phyloP scores from a whole-genome alignment of 73 alveolate species.

The Tetrahymena borealis region DNA sequence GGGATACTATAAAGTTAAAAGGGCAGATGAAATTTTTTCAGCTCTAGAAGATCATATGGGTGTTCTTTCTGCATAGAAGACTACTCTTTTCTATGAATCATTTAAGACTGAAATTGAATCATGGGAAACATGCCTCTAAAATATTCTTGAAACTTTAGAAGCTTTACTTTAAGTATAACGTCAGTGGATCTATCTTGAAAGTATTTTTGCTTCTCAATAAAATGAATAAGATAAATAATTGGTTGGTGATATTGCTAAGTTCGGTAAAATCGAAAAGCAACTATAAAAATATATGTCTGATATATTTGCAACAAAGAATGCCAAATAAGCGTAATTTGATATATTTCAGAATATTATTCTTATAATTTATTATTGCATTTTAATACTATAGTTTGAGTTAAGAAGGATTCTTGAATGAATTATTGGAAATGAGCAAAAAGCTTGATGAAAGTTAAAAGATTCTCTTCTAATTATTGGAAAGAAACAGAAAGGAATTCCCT shows the following conservation, averaged over 20 bases:
- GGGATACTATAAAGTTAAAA: slow-evolving; percentile 53
- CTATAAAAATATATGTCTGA: slow-evolving; percentile 17
- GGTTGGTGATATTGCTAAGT: slow-evolving; percentile 36
- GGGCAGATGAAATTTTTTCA: slow-evolving; percentile 65
- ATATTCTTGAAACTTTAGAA: slow-evolving; percentile 73
- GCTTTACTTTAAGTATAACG: slow-evolving; percentile 54
- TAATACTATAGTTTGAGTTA: neutral
- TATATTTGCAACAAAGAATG: slow-evolving; percentile 15
- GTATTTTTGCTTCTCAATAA: slow-evolving; percentile 38
- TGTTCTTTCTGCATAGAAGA: slow-evolving; percentile 74
- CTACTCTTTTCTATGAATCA: slow-evolving; percentile 72
- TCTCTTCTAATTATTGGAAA: slow-evolving; percentile 91
- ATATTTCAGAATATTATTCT: neutral
- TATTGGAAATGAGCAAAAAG: slow-evolving; percentile 49
- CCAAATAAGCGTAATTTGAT: neutral
- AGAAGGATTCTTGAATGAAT: slow-evolving; percentile 34
- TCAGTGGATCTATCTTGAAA: slow-evolving; percentile 41
- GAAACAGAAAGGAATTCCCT: slow-evolving; percentile 92
- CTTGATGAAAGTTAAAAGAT: slow-evolving; percentile 92
- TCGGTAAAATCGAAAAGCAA: slow-evolving; percentile 22
- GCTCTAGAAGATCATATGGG: slow-evolving; percentile 92
- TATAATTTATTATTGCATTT: neutral
- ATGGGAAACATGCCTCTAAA: slow-evolving; percentile 73
- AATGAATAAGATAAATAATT: slow-evolving; percentile 27
- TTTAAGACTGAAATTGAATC: slow-evolving; percentile 66